A percentile compares a stretch with the other conserved stretches of the same genome.
Conservation (phyloP, 192 early-diverging fungal genomes). For the Radiomyces spectabilis region DNA sequence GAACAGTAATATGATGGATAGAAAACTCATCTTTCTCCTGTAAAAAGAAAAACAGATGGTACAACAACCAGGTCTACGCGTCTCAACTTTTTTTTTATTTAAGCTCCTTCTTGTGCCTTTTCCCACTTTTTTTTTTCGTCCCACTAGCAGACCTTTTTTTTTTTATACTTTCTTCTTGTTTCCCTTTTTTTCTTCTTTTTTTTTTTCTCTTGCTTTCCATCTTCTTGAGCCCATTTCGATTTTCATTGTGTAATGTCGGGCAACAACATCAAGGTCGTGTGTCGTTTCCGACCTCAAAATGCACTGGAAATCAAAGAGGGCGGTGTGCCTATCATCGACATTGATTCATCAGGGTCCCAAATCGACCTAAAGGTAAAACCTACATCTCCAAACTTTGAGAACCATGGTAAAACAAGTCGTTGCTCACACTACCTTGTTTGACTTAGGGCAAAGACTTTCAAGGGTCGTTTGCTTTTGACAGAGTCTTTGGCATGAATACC, state of each 20-base stretch:
- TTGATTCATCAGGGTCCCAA: conserved; percentile 67
- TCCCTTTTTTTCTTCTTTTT: conserved; percentile 1
- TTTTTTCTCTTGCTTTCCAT: conserved; percentile 2
- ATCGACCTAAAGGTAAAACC: conserved; percentile 30
- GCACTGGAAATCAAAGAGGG: conserved; percentile 84
- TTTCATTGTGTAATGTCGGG: conserved; percentile 39
- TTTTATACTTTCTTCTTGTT: conserved; percentile 1
- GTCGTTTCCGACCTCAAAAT: conserved; percentile 96
- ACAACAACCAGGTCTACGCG: too few relatives aligned
- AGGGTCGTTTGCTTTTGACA: conserved; percentile 86
- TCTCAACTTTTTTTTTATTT: too few relatives aligned
- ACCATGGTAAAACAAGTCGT: conserved; percentile 80
- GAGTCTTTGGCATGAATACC: conserved; percentile 79
- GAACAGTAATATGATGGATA: too few relatives aligned
- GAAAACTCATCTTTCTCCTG: too few relatives aligned
- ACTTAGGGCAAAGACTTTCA: conserved; percentile 49
- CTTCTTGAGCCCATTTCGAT: background rate
- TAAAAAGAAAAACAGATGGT: too few relatives aligned
- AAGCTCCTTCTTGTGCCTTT: too few relatives aligned
- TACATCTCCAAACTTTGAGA: too few relatives aligned
- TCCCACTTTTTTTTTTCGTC: background rate
- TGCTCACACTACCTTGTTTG: conserved; percentile 65
- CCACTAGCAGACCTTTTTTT: background rate
- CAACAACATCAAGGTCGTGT: conserved; percentile 95
- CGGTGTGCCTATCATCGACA: conserved; percentile 77